Base-by-base conservation (phyloP, 768 basidiomycete species). In the Leccinum ochraceum region DNA sequence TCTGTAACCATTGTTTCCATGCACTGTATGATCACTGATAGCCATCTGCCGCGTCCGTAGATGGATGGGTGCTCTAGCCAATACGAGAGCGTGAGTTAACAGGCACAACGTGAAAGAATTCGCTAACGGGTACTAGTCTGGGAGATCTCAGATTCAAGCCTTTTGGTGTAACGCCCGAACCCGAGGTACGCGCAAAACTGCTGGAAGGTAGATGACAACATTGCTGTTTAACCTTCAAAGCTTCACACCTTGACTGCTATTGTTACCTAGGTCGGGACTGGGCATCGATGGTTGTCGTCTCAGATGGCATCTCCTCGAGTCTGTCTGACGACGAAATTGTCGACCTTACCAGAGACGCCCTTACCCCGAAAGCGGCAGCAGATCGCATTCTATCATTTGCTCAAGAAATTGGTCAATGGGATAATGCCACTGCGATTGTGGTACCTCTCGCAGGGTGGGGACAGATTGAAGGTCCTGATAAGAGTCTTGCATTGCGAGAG, bases 401-500 rank as follows among this genome's bases (percentile, higher is more conserved):
- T 1, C 90, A 98, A 75, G 92, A 95, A 61, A 76, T 95, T 51
- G 89, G 90, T 34, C 66, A 71, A 39, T 89, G 92, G 63, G 97
- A 99, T 71, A 99, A 99, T 71, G 86, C 89, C 44, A 97, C 94
- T 2, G 91, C 84, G 10, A 83, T 99, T 46, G 92, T 98, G 14
- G 84, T 98, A 9, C 97, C 97, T 6, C 82, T 98, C 8, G 85
- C 89, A 8, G 95, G 96, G 17, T 99, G 97, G 96, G 92, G 90
- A 3, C 83, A 86, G 62, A 80, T 91, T 2, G 80, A 77, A 24
- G 96, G 94, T 0, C 83, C 85, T 24, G 96, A 98, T 69, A 81
- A 80, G 61, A 97, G 95, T 1, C 86, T 86, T 63, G 89, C 88
- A 37, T 77, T 97, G 58, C 80, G 96, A 56, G 88, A 94, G 69